phyloP scores from a whole-genome alignment of 23 red algal species.

The Agarophyton chilense region DNA sequence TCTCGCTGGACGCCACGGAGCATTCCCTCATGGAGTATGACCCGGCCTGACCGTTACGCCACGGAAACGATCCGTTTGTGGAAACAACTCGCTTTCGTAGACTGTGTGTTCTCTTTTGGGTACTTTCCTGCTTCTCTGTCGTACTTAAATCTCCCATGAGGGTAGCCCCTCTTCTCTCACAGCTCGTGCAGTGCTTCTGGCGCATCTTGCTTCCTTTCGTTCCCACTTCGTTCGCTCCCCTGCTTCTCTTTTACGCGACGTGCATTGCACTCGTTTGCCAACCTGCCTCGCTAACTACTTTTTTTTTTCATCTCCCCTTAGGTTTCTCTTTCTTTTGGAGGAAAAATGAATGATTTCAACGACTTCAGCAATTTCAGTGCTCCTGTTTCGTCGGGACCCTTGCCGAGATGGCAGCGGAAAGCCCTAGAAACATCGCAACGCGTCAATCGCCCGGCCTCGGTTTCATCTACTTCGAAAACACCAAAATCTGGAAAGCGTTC shows the following conservation, averaged over 20 bases:
- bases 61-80: slow-evolving; percentile 9
- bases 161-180: neutral
- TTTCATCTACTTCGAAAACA: slow-evolving; percentile 10
- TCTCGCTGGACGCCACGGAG: slow-evolving; percentile 9
- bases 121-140: neutral
- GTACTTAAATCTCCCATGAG: neutral
- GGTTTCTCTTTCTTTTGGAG: slow-evolving; percentile 7
- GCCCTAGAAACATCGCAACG: slow-evolving; percentile 53
- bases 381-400: slow-evolving; percentile 54
- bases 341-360: slow-evolving; percentile 31
- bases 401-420: slow-evolving; percentile 88
- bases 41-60: slow-evolving; percentile 16
- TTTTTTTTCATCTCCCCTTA: neutral
- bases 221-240: slow-evolving; percentile 5
- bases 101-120: neutral
- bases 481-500: slow-evolving; percentile 44
- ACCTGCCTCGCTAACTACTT: slow-evolving; percentile 12
- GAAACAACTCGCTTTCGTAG: neutral
- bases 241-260: neutral
- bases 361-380: slow-evolving; percentile 82
- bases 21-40: too few species aligned
- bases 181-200: slow-evolving; percentile 19
- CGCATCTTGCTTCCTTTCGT: slow-evolving; percentile 9
- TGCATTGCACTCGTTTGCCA: slow-evolving; percentile 2
- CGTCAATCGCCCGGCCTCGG: slow-evolving; percentile 5